Conservation (phyloP, 2,329 filamentous ascomycete genomes). For the Diaporthe sp. region DNA sequence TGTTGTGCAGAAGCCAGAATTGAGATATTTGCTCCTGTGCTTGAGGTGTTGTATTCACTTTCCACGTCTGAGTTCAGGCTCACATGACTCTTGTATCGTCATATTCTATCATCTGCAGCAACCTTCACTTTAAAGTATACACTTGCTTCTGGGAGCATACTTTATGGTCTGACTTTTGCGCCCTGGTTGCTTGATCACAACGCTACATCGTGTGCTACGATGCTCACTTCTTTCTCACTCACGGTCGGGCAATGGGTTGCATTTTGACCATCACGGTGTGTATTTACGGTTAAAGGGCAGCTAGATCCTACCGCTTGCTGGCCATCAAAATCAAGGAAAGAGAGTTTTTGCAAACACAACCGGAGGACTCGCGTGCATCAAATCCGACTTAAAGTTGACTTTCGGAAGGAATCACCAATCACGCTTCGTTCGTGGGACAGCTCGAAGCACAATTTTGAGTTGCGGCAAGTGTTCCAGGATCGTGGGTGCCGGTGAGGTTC, state of each 20-base stretch:
- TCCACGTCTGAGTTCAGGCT: no score
- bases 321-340: neutral
- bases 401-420: neutral
- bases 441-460: neutral
- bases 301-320: neutral
- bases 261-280: neutral
- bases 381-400: neutral
- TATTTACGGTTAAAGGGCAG: neutral
- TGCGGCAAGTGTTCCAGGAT: slow-evolving; percentile 1
- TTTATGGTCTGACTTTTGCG: neutral
- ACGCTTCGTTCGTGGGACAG: neutral
- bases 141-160: neutral
- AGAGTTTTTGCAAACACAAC: neutral
- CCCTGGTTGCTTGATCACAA: neutral
- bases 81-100: no score
- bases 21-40: no score
- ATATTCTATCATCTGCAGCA: neutral
- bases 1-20: no score
- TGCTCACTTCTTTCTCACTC: neutral
- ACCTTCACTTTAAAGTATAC: neutral
- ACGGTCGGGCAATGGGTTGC: neutral
- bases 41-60: no score
- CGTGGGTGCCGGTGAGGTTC: neutral
- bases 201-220: neutral
- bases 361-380: neutral